Percentiles rank a stretch among this genome's conserved stretches.
These are phyloP conservation scores for Triticum urartu DNA, from an alignment of 176 grass and related monocot species.

Conservation along the genomic window DNA sequence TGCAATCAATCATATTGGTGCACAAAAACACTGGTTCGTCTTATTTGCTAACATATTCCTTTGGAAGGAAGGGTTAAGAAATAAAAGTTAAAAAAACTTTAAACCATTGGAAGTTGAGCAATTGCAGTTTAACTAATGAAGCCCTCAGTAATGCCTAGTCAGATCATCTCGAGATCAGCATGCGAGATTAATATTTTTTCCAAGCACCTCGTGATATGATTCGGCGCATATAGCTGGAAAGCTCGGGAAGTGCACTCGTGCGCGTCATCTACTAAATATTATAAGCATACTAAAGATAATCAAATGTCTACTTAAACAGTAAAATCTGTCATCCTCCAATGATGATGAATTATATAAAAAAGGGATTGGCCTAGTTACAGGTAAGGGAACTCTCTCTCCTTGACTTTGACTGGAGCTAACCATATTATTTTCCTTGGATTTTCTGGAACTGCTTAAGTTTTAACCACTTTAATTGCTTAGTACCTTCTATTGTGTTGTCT, in stretches of 20 bases:
- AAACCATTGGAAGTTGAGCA: conserved; percentile 45
- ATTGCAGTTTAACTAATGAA: conserved; percentile 46
- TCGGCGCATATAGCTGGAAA: conserved; percentile 70
- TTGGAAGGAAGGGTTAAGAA: conserved; percentile 33
- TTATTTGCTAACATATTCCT: conserved; percentile 42
- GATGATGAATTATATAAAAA: conserved; percentile 52
- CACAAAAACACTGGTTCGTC: conserved; percentile 25
- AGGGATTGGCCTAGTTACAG: conserved; percentile 42
- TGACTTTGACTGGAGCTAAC: conserved; percentile 69
- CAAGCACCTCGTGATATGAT: conserved; percentile 64
- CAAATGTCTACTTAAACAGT: conserved; percentile 61
- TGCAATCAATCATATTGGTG: conserved; percentile 25
- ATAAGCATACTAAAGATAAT: conserved; percentile 41
- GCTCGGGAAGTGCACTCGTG: conserved; percentile 94
- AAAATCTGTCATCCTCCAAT: conserved; percentile 79
- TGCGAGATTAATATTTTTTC: conserved; percentile 42
- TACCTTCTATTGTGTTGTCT: neutral
- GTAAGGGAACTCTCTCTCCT: conserved; percentile 7
- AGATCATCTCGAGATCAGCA: conserved; percentile 64
- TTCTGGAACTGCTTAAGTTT: conserved; percentile 20
- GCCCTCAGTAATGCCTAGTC: conserved; percentile 24
- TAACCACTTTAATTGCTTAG: conserved; percentile 34
- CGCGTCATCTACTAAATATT: conserved; percentile 63
- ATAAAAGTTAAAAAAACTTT: conserved; percentile 32
- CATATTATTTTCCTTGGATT: conserved; percentile 18